phyloP scores from a whole-genome alignment of 169 alveolate genomes.

The Perkinsus olseni region DNA sequence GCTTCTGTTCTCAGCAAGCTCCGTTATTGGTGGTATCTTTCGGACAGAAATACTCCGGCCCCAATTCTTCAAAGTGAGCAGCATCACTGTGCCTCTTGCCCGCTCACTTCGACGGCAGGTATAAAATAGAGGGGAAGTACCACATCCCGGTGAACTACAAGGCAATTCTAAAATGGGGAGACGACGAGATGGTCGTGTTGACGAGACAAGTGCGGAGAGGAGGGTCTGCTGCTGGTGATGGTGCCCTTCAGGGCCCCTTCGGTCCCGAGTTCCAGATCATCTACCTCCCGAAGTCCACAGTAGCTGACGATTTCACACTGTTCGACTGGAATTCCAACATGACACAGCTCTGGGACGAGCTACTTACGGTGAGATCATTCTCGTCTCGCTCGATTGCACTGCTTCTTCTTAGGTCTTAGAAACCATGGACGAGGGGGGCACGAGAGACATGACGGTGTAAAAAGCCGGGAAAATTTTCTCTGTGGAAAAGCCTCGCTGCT shows the following conservation, averaged over 20 bases:
- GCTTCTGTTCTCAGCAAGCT: background rate
- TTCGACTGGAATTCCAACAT: constrained; percentile 36
- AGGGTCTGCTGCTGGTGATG: background rate
- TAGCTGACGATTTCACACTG: constrained; percentile 24
- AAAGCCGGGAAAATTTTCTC: background rate
- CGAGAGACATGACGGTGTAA: background rate
- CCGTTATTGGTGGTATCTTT: background rate
- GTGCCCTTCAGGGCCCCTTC: constrained; percentile 13
- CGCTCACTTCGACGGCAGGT: background rate
- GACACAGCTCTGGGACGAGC: constrained; percentile 35
- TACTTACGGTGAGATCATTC: constrained; percentile 20
- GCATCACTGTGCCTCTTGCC: background rate
- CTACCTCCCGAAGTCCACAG: constrained; percentile 21
- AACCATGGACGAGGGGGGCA: background rate
- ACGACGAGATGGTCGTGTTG: constrained; percentile 31
- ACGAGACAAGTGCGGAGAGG: constrained; percentile 14
- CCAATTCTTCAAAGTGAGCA: background rate
- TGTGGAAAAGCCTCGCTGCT: background rate
- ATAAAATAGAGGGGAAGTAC: constrained; percentile 31
- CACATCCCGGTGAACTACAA: constrained; percentile 34
- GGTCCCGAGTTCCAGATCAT: constrained; percentile 34
- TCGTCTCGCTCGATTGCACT: background rate
- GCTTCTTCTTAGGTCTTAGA: background rate
- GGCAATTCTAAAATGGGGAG: constrained; percentile 33
- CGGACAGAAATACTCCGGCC: background rate